Conservation (phyloP, 768 basidiomycete species). For the Guyanaporus albipodus region DNA sequence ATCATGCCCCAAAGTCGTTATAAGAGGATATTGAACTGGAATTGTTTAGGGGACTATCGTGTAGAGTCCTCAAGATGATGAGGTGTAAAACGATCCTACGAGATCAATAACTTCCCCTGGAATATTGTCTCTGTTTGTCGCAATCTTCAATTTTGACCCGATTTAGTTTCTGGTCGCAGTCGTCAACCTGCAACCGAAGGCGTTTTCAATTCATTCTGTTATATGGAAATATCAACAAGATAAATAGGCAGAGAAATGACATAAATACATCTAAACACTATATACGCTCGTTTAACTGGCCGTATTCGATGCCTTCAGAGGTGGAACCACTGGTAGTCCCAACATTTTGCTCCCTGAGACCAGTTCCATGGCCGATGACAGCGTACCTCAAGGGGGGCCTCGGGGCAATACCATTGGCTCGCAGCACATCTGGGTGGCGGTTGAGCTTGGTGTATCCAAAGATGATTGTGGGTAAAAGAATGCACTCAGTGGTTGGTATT, state of each 20-base stretch:
- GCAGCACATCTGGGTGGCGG: slow-evolving; percentile 11
- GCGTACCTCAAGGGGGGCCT: not conserved
- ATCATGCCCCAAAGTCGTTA: no score
- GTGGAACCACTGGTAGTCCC: not conserved
- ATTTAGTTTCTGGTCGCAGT: slow-evolving; percentile 10
- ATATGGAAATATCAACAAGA: not conserved
- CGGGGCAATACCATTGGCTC: slow-evolving; percentile 20
- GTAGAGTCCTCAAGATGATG: not conserved
- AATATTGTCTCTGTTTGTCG: not conserved
- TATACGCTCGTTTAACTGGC: slow-evolving; percentile 1
- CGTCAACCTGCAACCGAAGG: slow-evolving; percentile 5
- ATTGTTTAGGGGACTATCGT: no score
- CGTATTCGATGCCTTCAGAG: not conserved
- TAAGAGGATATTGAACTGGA: no score
- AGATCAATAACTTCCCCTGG: slow-evolving; percentile 16
- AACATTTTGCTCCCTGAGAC: not conserved
- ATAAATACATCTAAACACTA: slow-evolving; percentile 4
- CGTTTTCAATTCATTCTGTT: slow-evolving; percentile 14
- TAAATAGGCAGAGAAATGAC: not conserved
- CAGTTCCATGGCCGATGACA: not conserved
- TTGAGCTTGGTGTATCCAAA: not conserved
- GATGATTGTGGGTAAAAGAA: not conserved
- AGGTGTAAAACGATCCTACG: slow-evolving; percentile 2
- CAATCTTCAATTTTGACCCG: slow-evolving; percentile 12
- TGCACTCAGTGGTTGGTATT: slow-evolving; percentile 16